Percentiles rank a stretch among this genome's conserved stretches.
phyloP scores from a whole-genome alignment of 192 early-diverging fungal genomes.

The Podila minutissima region DNA sequence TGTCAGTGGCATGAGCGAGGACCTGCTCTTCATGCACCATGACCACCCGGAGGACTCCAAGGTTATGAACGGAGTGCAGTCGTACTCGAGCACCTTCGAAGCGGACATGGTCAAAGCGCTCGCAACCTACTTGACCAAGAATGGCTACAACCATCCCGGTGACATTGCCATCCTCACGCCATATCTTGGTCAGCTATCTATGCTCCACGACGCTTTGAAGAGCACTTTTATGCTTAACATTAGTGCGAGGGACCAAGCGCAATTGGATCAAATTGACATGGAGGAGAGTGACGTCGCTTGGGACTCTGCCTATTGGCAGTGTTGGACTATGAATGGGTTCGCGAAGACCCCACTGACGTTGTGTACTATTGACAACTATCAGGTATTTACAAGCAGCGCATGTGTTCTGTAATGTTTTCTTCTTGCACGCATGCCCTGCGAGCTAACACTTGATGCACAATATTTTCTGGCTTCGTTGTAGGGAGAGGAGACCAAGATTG shows the following conservation, averaged over 20 bases:
- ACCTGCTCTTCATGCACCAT: conserved; percentile 63
- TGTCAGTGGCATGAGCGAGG: conserved; percentile 53
- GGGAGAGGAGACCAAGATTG: conserved; percentile 54
- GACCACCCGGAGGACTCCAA: conserved; percentile 50
- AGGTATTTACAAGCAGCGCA: too few species aligned
- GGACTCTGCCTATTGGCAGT: background rate
- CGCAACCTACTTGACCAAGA: conserved; percentile 57
- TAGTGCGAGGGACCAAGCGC: conserved; percentile 46
- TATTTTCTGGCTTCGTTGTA: background rate
- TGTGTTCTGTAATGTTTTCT: too few species aligned
- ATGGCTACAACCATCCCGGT: conserved; percentile 56
- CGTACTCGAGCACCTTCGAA: conserved; percentile 58
- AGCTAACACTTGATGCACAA: too few species aligned
- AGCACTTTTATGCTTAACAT: conserved; percentile 36
- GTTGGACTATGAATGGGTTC: background rate
- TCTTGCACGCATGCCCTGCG: too few species aligned
- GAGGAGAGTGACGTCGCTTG: conserved; percentile 14
- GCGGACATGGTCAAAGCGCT: conserved; percentile 59
- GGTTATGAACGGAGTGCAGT: conserved; percentile 51
- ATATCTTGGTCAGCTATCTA: conserved; percentile 61
- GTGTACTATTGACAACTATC: conserved; percentile 56
- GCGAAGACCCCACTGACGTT: conserved; percentile 30
- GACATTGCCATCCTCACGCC: conserved; percentile 66
- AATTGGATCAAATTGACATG: conserved; percentile 11
- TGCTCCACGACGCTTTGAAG: conserved; percentile 44